Percentiles rank a stretch among this genome's conserved stretches.
Conservation (phyloP, 2,329 filamentous ascomycete species). For the Teratosphaeria epicoccoides region DNA sequence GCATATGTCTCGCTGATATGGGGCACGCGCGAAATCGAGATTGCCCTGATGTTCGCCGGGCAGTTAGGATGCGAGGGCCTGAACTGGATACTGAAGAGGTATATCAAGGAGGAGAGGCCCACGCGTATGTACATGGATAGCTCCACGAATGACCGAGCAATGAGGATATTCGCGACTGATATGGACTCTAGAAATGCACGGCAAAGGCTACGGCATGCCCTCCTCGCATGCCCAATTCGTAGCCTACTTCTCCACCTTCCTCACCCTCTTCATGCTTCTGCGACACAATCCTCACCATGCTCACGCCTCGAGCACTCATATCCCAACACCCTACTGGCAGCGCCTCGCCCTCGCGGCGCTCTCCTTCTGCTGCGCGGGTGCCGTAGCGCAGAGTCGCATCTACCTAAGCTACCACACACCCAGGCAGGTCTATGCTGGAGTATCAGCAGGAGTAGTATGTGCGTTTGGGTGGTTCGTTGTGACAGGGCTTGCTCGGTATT, state of each 20-base stretch:
- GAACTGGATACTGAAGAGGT: slow-evolving; percentile 80
- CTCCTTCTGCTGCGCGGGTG: slow-evolving; percentile 31
- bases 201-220: slow-evolving; percentile 97
- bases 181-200: slow-evolving; percentile 50
- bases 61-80: slow-evolving; percentile 85
- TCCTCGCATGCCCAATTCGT: slow-evolving; percentile 92
- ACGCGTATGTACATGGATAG: slow-evolving; percentile 45
- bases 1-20: slow-evolving; percentile 84
- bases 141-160: not conserved
- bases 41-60: slow-evolving; percentile 79
- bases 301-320: slow-evolving; percentile 34
- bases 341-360: slow-evolving; percentile 43
- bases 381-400: slow-evolving; percentile 67
- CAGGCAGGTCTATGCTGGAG: slow-evolving; percentile 76
- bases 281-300: slow-evolving; percentile 53
- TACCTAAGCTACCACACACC: slow-evolving; percentile 91
- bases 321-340: slow-evolving; percentile 51
- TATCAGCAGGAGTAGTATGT: slow-evolving; percentile 56
- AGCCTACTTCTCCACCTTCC: slow-evolving; percentile 76
- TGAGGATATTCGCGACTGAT: not conserved
- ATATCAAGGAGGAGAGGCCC: slow-evolving; percentile 87
- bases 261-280: slow-evolving; percentile 73
- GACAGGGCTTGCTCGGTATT: slow-evolving; percentile 55
- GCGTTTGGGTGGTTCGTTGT: slow-evolving; percentile 69
- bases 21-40: slow-evolving; percentile 82